Conservation (phyloP, 306 rosid species). For the Corylus americana region DNA sequence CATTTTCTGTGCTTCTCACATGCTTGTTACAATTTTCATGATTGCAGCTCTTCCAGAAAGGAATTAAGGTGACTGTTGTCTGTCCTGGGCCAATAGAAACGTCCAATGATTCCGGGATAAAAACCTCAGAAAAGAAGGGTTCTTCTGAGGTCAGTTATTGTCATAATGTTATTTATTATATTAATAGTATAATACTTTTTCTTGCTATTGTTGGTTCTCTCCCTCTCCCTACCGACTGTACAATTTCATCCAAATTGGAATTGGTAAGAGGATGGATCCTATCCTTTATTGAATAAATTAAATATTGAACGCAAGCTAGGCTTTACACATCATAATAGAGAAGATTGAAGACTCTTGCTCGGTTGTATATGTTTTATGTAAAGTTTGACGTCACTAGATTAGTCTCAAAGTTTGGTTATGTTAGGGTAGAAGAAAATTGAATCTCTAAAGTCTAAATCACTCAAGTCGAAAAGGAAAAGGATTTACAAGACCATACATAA, state of each 20-base stretch:
- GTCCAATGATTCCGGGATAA: slow-evolving; percentile 45
- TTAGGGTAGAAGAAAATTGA: not conserved
- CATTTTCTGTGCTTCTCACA: not conserved
- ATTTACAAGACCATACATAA: not conserved
- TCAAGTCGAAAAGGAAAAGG: not conserved
- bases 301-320: not conserved
- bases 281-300: not conserved
- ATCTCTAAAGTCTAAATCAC: not conserved
- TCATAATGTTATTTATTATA: slow-evolving; percentile 6
- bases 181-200: not conserved
- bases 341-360: too few species aligned
- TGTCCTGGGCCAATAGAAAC: slow-evolving; percentile 97
- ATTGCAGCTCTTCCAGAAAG: slow-evolving; percentile 72
- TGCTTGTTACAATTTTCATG: slow-evolving; percentile 22
- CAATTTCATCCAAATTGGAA: not conserved
- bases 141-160: slow-evolving; percentile 64
- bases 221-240: too few species aligned
- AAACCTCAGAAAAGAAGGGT: slow-evolving; percentile 33
- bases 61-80: slow-evolving; percentile 79
- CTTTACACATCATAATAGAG: not conserved
- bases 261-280: not conserved
- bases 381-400: too few species aligned
- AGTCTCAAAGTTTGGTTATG: too few species aligned
- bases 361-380: not conserved
- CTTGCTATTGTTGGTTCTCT: not conserved